These are phyloP conservation scores for Carpinus viminea DNA, from an alignment of 306 rosid genomes.

Conservation along the genomic window DNA sequence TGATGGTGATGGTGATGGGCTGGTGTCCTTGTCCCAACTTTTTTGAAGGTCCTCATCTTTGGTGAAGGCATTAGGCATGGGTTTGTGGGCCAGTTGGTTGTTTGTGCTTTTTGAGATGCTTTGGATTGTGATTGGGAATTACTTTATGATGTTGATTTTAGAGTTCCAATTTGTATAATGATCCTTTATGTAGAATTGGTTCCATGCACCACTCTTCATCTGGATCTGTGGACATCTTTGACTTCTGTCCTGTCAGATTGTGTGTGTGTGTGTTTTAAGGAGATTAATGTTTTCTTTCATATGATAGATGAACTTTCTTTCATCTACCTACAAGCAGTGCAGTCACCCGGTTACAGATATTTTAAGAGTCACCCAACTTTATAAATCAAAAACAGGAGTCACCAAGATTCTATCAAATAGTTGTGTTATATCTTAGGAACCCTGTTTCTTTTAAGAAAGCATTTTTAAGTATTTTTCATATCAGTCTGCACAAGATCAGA, in stretches of 20 bases:
- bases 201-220: neutral
- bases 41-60: neutral
- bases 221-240: neutral
- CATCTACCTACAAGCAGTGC: neutral
- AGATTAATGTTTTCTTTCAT: neutral
- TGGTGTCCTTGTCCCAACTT: neutral
- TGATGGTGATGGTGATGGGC: neutral
- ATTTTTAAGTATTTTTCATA: neutral
- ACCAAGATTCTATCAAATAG: neutral
- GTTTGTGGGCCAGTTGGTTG: neutral
- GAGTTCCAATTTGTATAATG: neutral
- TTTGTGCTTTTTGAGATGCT: neutral
- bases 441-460: neutral
- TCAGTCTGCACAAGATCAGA: neutral
- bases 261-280: neutral
- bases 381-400: neutral
- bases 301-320: neutral
- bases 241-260: neutral
- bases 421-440: neutral
- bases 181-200: neutral
- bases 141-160: neutral
- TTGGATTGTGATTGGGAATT: constrained; percentile 1
- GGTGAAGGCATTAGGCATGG: neutral
- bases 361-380: neutral
- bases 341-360: neutral